A percentile compares a stretch with the other conserved stretches of the same genome.
Conservation (phyloP, 129 eudicot genomes). For the Ambrosia artemisiifolia region DNA sequence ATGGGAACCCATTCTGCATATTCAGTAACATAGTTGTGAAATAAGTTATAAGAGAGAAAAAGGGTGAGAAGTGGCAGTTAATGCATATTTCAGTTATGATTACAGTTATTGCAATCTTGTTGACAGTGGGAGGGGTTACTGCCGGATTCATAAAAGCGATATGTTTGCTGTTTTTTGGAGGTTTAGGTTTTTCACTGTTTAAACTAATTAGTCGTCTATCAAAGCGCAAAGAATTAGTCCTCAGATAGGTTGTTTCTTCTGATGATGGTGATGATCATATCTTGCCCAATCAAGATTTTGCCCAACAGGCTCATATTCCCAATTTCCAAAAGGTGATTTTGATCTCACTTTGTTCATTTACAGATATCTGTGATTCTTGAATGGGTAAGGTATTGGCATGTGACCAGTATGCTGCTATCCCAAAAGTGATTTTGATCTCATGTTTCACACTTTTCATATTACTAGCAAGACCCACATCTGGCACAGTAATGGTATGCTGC, state of each 20-base stretch:
- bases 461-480: constrained; percentile 46
- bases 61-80: too few species aligned
- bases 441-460: constrained; percentile 41
- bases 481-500: constrained; percentile 62
- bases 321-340: constrained; percentile 50
- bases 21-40: too few species aligned
- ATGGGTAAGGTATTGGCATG: too few species aligned
- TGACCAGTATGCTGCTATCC: too few species aligned
- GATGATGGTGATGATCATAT: constrained; percentile 61
- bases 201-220: constrained; percentile 10
- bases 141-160: not conserved
- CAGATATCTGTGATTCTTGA: too few species aligned
- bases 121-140: too few species aligned
- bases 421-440: constrained; percentile 11
- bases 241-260: constrained; percentile 70
- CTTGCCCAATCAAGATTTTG: constrained; percentile 52
- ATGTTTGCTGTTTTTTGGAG: not conserved
- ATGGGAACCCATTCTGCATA: too few species aligned
- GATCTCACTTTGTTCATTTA: too few species aligned
- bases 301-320: constrained; percentile 58
- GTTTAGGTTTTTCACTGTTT: constrained; percentile 3
- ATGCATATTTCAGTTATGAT: too few species aligned
- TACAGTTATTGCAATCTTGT: too few species aligned
- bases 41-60: too few species aligned
- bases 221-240: constrained; percentile 53